Percentiles rank a stretch among this genome's conserved stretches.
Conservation (phyloP, 2,329 filamentous ascomycete genomes). For the Chaetomiaceae sp. region DNA sequence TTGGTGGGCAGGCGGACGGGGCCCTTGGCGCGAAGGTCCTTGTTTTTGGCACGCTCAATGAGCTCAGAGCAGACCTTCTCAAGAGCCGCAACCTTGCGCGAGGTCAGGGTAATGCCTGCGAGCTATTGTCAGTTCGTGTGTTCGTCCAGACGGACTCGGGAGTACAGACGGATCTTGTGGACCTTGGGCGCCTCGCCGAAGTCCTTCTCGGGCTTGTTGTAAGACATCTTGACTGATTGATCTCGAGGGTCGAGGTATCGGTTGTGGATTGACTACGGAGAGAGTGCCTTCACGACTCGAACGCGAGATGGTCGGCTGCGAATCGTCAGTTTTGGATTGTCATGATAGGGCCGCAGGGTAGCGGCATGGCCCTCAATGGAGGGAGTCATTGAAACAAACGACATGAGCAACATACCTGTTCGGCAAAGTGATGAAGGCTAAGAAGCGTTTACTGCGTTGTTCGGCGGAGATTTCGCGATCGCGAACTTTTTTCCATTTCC, state of each 20-base stretch:
- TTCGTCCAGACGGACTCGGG: background rate
- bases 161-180: slow-evolving; percentile 22
- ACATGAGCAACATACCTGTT: slow-evolving; percentile 19
- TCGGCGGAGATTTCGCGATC: slow-evolving; percentile 9
- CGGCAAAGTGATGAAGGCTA: slow-evolving; percentile 31
- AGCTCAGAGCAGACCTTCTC: slow-evolving; percentile 99
- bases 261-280: slow-evolving; percentile 10
- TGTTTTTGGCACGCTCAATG: slow-evolving; percentile 96
- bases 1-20: slow-evolving; percentile 63
- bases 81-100: slow-evolving; percentile 90
- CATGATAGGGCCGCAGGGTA: too few species aligned
- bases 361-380: background rate
- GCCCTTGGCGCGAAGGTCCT: slow-evolving; percentile 98
- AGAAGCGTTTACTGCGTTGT: slow-evolving; percentile 10
- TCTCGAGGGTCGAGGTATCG: slow-evolving; percentile 25
- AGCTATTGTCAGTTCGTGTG: slow-evolving; percentile 13
- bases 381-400: background rate
- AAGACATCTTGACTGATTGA: slow-evolving; percentile 67
- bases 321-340: background rate
- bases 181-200: slow-evolving; percentile 71
- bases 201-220: slow-evolving; percentile 93
- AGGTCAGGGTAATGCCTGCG: slow-evolving; percentile 39
- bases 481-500: slow-evolving; percentile 22
- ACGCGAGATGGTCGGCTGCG: slow-evolving; percentile 42
- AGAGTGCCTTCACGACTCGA: slow-evolving; percentile 72